A percentile compares a stretch with the other conserved stretches of the same genome.
phyloP scores from a whole-genome alignment of 2,329 filamentous ascomycete species.

The Elsinoe australis region DNA sequence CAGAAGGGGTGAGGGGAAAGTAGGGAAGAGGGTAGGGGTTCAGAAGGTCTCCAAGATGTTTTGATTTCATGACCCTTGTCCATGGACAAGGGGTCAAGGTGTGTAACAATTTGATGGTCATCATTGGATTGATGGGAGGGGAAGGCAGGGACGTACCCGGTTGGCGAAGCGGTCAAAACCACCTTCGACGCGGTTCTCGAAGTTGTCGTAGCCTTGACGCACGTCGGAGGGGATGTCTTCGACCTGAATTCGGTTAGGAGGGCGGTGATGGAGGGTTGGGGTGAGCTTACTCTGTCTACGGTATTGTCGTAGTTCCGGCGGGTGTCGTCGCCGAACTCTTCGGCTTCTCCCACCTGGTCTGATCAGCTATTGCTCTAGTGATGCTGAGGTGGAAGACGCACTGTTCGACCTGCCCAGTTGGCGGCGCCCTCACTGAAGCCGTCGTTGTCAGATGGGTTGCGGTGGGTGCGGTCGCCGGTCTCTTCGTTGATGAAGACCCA shows the following conservation, averaged over 20 bases:
- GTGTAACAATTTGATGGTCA: constrained; percentile 11
- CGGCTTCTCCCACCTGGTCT: constrained; percentile 6
- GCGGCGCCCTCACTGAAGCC: constrained; percentile 33
- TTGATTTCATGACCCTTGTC: not conserved
- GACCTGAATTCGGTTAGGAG: constrained; percentile 29
- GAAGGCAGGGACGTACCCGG: not conserved
- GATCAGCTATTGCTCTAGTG: not conserved
- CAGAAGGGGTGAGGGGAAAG: not conserved
- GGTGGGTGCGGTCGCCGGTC: constrained; percentile 38
- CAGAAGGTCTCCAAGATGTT: not conserved
- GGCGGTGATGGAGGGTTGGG: not conserved
- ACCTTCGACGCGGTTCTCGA: constrained; percentile 27
- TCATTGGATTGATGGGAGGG: not conserved
- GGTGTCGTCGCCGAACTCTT: constrained; percentile 3
- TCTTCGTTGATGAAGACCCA: constrained; percentile 43
- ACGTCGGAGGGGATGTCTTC: constrained; percentile 35
- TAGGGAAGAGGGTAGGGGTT: not conserved
- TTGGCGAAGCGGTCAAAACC: constrained; percentile 27
- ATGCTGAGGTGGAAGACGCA: constrained; percentile 11
- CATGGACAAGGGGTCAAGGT: not conserved
- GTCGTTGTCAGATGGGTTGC: not conserved
- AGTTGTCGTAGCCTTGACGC: constrained; percentile 28
- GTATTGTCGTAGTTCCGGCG: not conserved
- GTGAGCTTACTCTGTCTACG: not conserved
- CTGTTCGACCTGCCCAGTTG: constrained; percentile 37